Percentiles rank a stretch among this genome's conserved stretches.
Evolutionary conservation across 1,139 yeast genomes (phyloP).

Genomic region (Kluyveromyces marxianus): DNA sequence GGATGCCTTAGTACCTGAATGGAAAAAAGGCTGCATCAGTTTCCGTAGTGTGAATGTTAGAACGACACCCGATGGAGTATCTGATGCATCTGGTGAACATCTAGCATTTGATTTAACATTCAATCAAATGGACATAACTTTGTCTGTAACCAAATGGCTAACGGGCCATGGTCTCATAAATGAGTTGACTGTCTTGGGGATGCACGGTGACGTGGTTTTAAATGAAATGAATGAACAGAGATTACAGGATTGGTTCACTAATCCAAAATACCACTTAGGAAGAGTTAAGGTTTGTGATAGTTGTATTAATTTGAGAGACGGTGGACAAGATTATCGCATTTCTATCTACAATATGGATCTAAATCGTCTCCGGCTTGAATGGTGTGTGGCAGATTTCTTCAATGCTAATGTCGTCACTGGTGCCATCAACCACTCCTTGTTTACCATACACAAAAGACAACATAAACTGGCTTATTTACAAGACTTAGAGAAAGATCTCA

Average conservation of each 20-base stretch:
- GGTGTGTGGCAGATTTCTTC: constrained; percentile 57
- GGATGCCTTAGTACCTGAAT: constrained; percentile 43
- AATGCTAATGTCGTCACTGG: constrained; percentile 67
- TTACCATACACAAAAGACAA: constrained; percentile 62
- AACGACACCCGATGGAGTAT: constrained; percentile 21
- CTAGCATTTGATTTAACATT: constrained; percentile 35
- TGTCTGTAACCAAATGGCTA: constrained; percentile 64
- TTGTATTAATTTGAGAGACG: constrained; percentile 38
- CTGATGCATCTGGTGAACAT: constrained; percentile 17
- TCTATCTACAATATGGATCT: constrained; percentile 59
- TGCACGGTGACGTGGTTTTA: constrained; percentile 43
- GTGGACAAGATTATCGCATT: constrained; percentile 37
- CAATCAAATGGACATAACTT: constrained; percentile 48
- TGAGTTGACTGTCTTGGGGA: constrained; percentile 54
- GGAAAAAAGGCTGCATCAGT: constrained; percentile 52
- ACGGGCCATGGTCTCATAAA: constrained; percentile 60
- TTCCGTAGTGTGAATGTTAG: constrained; percentile 44
- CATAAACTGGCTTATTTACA: constrained; percentile 37
- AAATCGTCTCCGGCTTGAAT: constrained; percentile 50
- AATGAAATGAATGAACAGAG: constrained; percentile 43
- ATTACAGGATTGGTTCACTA: constrained; percentile 29
- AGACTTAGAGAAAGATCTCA: constrained; percentile 32
- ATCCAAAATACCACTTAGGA: constrained; percentile 41
- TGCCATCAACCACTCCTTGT: constrained; percentile 63
- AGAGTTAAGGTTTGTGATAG: constrained; percentile 51